Base-by-base conservation (phyloP, 169 alveolate genomes). In the Perkinsus chesapeaki region DNA sequence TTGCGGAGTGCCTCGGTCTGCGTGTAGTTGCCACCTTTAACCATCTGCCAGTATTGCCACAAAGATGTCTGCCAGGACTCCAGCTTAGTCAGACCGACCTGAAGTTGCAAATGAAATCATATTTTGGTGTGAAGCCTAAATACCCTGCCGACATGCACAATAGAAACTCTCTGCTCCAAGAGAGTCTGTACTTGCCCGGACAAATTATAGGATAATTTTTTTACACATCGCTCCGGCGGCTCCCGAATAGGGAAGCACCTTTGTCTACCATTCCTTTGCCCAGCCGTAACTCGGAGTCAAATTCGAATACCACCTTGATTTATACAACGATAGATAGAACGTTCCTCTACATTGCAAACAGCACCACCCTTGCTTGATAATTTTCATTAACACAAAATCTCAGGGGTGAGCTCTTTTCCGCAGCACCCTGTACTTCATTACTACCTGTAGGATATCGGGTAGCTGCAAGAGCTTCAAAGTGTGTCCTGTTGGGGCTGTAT, bases 401-500 rank as follows among this genome's bases (percentile, higher is more conserved):
- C n/a, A n/a, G n/a, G n/a, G n/a, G n/a, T n/a, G n/a, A n/a, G n/a
- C n/a, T n/a, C n/a, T n/a, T n/a, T n/a, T 60, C 82, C 82, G 82
- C 7, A 60, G 82, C 60, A 16, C 16, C 60, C 16, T 43, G 95
- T 94, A 0, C 82, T 23, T 16, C 31, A 3, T 34, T 16, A 1
- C 27, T 16, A 60, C 82, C 82, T 60, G 82, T 34, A 60, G 27
- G 31, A 60, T 60, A 23, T 60, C 82, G 31, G 99, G 99, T 96
- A 98, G 97, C 93, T 98, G 97, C 36, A 98, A 95, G 37, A 98
- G 96, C 95, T 98, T 96, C 73, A 98, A 94, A 27, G 99, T 98
- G 93, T 98, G 99, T 0, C 99, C 99, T 23, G 99, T 98, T 27
- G 99, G 99, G 38, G 99, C 99, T 10, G 99, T 98, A 92, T 98